Evolutionary conservation across 2,329 filamentous ascomycete species (phyloP).

Genomic region (Clathrospora elynae): DNA sequence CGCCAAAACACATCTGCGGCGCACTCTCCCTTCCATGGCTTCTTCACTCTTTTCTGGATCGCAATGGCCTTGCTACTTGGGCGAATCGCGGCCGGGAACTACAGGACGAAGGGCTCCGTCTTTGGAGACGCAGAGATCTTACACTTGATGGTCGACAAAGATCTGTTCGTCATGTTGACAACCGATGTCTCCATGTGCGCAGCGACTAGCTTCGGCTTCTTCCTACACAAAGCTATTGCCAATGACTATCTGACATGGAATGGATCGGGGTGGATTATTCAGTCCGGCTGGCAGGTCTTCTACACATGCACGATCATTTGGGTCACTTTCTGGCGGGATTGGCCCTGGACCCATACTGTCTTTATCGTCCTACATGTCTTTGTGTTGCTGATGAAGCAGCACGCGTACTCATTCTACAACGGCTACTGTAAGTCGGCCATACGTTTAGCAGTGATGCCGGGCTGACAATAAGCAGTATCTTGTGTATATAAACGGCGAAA

Average conservation of each 20-base stretch:
- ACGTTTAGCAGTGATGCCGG: not conserved
- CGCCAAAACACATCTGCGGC: conserved; percentile 68
- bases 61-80: conserved; percentile 68
- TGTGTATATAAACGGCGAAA: conserved; percentile 59
- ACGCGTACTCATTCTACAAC: conserved; percentile 80
- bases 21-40: conserved; percentile 75
- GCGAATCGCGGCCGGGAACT: conserved; percentile 71
- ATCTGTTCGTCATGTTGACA: conserved; percentile 57
- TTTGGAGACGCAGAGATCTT: conserved; percentile 75
- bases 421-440: conserved; percentile 59
- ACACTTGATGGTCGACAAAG: conserved; percentile 66
- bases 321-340: conserved; percentile 71
- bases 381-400: conserved; percentile 83
- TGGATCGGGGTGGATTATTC: conserved; percentile 71
- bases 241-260: conserved; percentile 71
- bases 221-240: conserved; percentile 66
- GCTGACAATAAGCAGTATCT: conserved; percentile 10
- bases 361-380: conserved; percentile 77
- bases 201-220: conserved; percentile 67
- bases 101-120: conserved; percentile 68
- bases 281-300: conserved; percentile 72
- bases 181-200: conserved; percentile 74
- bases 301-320: conserved; percentile 68
- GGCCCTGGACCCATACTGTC: conserved; percentile 83
- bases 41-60: conserved; percentile 81